Evolutionary conservation across 2,329 filamentous ascomycete species (phyloP).

Genomic region (Tolypocladium pustulatum): DNA sequence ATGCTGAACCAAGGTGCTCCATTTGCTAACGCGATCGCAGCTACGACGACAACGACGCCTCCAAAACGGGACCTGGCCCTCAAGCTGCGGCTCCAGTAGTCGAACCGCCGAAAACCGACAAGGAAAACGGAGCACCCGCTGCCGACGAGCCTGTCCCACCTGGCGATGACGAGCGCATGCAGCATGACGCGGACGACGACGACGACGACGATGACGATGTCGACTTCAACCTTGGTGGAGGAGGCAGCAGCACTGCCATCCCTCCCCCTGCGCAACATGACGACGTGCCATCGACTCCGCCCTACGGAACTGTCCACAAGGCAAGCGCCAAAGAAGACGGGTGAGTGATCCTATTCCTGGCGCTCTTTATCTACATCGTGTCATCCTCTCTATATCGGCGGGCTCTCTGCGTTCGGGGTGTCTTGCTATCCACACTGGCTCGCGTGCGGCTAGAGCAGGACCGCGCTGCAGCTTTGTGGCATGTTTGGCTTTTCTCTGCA

Average conservation of each 20-base stretch:
- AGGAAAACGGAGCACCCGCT: conserved; percentile 10
- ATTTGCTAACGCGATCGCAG: conserved; percentile 24
- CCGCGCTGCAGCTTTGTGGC: not conserved
- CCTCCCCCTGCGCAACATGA: conserved; percentile 17
- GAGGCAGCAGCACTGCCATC: conserved; percentile 18
- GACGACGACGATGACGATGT: conserved; percentile 48
- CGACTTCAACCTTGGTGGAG: conserved; percentile 46
- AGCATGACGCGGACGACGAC: conserved; percentile 31
- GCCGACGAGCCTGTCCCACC: conserved; percentile 1
- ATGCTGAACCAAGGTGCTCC: not conserved
- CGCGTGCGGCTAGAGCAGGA: not conserved
- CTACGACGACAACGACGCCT: conserved; percentile 53
- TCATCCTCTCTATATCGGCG: not conserved
- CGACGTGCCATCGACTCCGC: conserved; percentile 18
- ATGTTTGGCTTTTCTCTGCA: not conserved
- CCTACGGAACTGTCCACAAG: conserved; percentile 31
- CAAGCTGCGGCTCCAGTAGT: conserved; percentile 17
- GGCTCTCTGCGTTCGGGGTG: not conserved
- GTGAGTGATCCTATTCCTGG: conserved; percentile 20
- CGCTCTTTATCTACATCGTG: not conserved
- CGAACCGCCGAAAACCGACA: conserved; percentile 16
- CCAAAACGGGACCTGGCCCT: conserved; percentile 26
- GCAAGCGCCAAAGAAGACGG: conserved; percentile 52
- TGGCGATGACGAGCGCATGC: conserved; percentile 29
- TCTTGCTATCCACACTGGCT: not conserved